Evolutionary conservation across 73 alveolate genomes (phyloP).

Genomic region (Loxodes magnus): DNA sequence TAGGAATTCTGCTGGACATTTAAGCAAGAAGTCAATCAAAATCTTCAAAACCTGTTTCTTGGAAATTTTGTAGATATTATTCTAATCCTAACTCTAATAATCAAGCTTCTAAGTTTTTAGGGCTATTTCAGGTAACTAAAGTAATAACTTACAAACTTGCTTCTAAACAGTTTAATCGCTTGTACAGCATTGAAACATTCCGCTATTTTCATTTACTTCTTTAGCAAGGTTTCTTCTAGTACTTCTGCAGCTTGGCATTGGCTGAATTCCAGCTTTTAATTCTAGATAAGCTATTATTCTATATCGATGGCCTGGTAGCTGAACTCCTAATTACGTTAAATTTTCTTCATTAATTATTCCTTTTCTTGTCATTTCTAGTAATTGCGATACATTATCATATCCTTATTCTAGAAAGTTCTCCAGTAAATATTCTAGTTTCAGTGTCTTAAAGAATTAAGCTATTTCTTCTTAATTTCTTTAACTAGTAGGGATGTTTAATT

Average conservation of each 20-base stretch:
- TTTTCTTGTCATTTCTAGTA: too few species aligned
- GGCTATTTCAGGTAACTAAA: too few species aligned
- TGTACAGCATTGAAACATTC: constrained; percentile 1
- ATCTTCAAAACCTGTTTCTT: constrained; percentile 8
- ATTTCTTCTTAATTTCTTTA: too few species aligned
- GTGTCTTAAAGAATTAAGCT: not conserved
- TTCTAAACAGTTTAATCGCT: too few species aligned
- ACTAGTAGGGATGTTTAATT: too few species aligned
- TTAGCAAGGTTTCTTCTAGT: not conserved
- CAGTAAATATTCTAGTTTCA: not conserved
- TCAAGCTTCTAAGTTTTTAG: not conserved
- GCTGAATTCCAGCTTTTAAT: not conserved
- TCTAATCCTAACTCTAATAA: not conserved
- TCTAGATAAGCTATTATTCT: too few species aligned
- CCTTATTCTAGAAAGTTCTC: not conserved
- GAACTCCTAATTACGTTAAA: too few species aligned
- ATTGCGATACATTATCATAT: too few species aligned
- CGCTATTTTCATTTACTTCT: not conserved
- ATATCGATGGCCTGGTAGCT: too few species aligned
- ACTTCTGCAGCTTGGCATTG: not conserved
- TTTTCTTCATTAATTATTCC: too few species aligned
- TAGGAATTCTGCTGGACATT: not conserved
- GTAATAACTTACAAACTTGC: too few species aligned
- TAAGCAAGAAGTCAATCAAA: constrained; percentile 1
- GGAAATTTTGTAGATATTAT: not conserved